Conservation (phyloP, 331 rosid species). For the Phaseolus coccineus region DNA sequence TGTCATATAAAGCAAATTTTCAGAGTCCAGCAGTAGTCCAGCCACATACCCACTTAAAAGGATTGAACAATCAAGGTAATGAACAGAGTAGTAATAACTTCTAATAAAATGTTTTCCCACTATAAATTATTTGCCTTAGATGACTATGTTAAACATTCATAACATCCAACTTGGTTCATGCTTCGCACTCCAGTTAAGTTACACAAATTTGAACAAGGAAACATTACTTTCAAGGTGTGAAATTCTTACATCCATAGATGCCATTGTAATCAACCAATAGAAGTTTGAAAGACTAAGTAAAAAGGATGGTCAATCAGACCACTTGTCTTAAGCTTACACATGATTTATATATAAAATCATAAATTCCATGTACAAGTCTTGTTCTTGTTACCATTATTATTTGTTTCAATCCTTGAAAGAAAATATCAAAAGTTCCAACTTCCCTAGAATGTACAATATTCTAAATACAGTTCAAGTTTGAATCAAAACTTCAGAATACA, state of each 20-base stretch:
- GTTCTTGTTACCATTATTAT: conserved; percentile 23
- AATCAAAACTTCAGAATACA: conserved; percentile 29
- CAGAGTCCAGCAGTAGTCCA: conserved; percentile 38
- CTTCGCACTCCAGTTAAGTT: conserved; percentile 2
- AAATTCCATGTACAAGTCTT: conserved; percentile 22
- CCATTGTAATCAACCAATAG: conserved; percentile 29
- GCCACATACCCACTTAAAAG: conserved; percentile 21
- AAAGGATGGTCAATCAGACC: conserved; percentile 14
- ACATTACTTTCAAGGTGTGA: not conserved
- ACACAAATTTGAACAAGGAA: conserved; percentile 33
- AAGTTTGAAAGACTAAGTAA: conserved; percentile 31
- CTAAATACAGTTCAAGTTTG: conserved; percentile 3
- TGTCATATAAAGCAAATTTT: conserved; percentile 41
- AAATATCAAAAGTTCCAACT: conserved; percentile 33
- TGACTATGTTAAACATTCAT: conserved; percentile 23
- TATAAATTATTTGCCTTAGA: conserved; percentile 18
- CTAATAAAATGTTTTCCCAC: conserved; percentile 6
- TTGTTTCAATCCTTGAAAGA: conserved; percentile 37
- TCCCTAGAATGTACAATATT: conserved; percentile 26
- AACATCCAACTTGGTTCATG: conserved; percentile 36
- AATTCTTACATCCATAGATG: conserved; percentile 19
- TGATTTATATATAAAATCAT: not conserved
- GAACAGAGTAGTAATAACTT: conserved; percentile 33
- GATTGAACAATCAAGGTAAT: conserved; percentile 24
- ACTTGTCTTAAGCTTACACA: conserved; percentile 31